Conservation (phyloP, 1,284 basidiomycete species). For the Sporisorium sorghi region DNA sequence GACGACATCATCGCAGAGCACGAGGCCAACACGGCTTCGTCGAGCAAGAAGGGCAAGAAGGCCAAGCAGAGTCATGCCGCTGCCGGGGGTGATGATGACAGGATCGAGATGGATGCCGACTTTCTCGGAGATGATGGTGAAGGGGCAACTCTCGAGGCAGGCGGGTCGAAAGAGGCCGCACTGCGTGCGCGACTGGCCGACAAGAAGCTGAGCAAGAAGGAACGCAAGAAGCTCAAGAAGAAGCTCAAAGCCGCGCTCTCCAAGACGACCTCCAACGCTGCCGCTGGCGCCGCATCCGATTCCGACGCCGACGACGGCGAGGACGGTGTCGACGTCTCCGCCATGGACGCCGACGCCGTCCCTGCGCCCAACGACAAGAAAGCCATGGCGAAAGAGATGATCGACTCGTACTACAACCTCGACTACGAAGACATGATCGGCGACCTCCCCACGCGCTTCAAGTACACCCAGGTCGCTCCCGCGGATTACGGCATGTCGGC, state of each 20-base stretch:
- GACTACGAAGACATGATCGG: constrained; percentile 97
- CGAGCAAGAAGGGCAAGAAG: constrained; percentile 74
- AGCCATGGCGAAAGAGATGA: constrained; percentile 79
- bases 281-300: constrained; percentile 30
- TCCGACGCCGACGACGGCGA: constrained; percentile 18
- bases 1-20: constrained; percentile 76
- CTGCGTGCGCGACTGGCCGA: constrained; percentile 52
- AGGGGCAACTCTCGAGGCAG: constrained; percentile 18
- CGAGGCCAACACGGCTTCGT: constrained; percentile 66
- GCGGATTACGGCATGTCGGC: constrained; percentile 81
- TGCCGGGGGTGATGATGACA: constrained; percentile 51
- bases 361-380: constrained; percentile 57
- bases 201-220: constrained; percentile 78
- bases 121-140: constrained; percentile 69
- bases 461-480: constrained; percentile 81
- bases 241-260: constrained; percentile 66
- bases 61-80: constrained; percentile 62
- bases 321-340: constrained; percentile 64
- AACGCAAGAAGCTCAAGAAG: constrained; percentile 76
- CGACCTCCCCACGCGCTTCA: constrained; percentile 90
- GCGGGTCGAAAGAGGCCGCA: constrained; percentile 35
- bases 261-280: constrained; percentile 42
- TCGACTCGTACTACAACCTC: constrained; percentile 88
- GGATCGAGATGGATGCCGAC: constrained; percentile 81
- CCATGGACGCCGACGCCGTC: constrained; percentile 47